Evolutionary conservation across 1,284 basidiomycete species (phyloP).

Genomic region (Stereum hirsutum): DNA sequence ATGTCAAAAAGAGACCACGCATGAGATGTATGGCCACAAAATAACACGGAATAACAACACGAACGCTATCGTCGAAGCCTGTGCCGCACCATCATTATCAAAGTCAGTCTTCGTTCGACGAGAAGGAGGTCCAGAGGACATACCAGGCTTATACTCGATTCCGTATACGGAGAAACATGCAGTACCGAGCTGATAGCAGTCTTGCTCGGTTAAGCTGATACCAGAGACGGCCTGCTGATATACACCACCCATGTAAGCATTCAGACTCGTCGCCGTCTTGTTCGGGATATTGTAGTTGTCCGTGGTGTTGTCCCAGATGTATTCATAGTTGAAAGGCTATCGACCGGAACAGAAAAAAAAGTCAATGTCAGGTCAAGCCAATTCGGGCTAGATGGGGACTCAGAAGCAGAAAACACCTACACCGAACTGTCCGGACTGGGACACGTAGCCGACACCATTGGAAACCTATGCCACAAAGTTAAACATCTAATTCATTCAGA

Average conservation of each 20-base stretch:
- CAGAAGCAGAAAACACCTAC: conserved; percentile 1
- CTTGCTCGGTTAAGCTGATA: conserved; percentile 4
- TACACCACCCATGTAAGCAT: conserved; percentile 43
- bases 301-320: conserved; percentile 29
- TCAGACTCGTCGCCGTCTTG: conserved; percentile 30
- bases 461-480: conserved; percentile 1
- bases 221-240: conserved; percentile 37
- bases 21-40: background rate
- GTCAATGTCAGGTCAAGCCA: background rate
- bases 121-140: background rate
- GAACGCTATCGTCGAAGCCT: conserved; percentile 25
- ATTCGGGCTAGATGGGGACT: background rate
- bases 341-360: background rate
- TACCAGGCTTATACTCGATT: conserved; percentile 45
- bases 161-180: conserved; percentile 49
- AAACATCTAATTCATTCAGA: conserved; percentile 10
- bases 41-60: background rate
- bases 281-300: conserved; percentile 35
- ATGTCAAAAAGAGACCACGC: background rate
- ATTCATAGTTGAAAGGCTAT: conserved; percentile 38
- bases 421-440: conserved; percentile 2
- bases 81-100: background rate
- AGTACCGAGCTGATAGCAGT: conserved; percentile 17
- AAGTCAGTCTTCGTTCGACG: too few species aligned
- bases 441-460: background rate